Evolutionary conservation across 2,329 filamentous ascomycete genomes (phyloP).

Genomic region (Trichophyton verrucosum): DNA sequence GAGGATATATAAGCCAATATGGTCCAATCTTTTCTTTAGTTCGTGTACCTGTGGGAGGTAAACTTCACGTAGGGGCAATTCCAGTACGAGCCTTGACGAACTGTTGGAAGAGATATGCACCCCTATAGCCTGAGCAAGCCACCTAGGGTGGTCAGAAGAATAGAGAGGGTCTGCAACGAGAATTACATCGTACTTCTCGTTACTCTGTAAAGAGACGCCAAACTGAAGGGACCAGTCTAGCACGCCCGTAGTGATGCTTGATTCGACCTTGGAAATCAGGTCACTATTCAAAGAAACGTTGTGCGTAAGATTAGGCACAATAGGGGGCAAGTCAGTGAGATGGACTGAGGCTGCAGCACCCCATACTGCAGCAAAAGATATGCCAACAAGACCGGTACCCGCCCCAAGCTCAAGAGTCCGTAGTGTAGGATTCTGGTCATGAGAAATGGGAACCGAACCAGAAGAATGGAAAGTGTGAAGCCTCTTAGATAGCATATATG

Average conservation of each 20-base stretch:
- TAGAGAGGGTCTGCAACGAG: conserved; percentile 82
- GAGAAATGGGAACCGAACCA: conserved; percentile 21
- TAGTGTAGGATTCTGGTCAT: conserved; percentile 17
- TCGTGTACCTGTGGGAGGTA: conserved; percentile 50
- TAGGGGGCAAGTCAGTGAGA: conserved; percentile 73
- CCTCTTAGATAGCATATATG: conserved; percentile 68
- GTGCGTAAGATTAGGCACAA: conserved; percentile 64
- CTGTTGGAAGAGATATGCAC: conserved; percentile 49
- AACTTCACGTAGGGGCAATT: conserved; percentile 65
- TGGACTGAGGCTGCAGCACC: conserved; percentile 44
- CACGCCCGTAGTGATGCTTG: conserved; percentile 48
- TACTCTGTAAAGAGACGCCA: conserved; percentile 15
- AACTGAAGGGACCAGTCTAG: conserved; percentile 55
- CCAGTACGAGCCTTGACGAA: conserved; percentile 58
- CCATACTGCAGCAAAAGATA: conserved; percentile 68
- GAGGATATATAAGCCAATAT: conserved; percentile 42
- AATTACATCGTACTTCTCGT: conserved; percentile 48
- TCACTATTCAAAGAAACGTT: conserved; percentile 57
- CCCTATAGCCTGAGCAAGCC: conserved; percentile 59
- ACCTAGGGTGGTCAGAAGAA: conserved; percentile 63
- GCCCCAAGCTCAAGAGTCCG: conserved; percentile 67
- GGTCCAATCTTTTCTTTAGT: conserved; percentile 51
- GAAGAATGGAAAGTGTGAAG: conserved; percentile 39
- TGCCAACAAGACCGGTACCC: conserved; percentile 79
- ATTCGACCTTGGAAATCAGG: conserved; percentile 44